Evolutionary conservation across 768 basidiomycete genomes (phyloP).

Genomic region (Daedaleopsis nitida): DNA sequence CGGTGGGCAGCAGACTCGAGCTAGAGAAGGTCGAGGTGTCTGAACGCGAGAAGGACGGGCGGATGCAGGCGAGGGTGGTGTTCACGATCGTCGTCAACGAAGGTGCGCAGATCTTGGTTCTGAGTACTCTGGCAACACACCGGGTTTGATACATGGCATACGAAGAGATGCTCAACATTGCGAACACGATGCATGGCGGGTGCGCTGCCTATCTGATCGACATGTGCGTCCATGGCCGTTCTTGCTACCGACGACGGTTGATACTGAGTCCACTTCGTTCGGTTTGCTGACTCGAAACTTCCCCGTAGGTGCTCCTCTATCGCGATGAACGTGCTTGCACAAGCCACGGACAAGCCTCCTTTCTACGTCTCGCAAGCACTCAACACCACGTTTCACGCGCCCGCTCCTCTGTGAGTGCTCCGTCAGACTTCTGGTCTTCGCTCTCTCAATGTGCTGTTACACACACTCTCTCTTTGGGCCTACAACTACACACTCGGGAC

Average conservation of each 20-base stretch:
- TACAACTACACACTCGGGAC: too few species aligned
- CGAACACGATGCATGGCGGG: slow-evolving; percentile 6
- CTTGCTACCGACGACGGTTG: neutral
- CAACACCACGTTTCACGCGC: slow-evolving; percentile 3
- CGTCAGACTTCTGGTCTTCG: neutral
- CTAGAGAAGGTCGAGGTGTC: neutral
- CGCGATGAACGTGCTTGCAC: slow-evolving; percentile 1
- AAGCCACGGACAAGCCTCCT: neutral
- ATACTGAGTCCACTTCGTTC: too few species aligned
- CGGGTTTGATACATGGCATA: neutral
- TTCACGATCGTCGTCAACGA: neutral
- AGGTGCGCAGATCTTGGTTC: neutral
- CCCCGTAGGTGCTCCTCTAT: slow-evolving; percentile 8
- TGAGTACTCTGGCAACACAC: neutral
- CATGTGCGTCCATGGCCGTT: neutral
- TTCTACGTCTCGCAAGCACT: slow-evolving; percentile 6
- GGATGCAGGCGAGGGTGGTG: neutral
- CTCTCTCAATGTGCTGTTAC: too few species aligned
- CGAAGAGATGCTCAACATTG: slow-evolving; percentile 8
- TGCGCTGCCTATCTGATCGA: slow-evolving; percentile 7
- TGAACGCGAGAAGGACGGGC: neutral
- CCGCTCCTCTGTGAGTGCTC: slow-evolving; percentile 5
- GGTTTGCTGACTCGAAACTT: neutral
- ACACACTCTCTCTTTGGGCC: too few species aligned
- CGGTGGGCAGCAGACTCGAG: neutral